Evolutionary conservation across 2,329 filamentous ascomycete genomes (phyloP).

Genomic region (Neonectria faginata): DNA sequence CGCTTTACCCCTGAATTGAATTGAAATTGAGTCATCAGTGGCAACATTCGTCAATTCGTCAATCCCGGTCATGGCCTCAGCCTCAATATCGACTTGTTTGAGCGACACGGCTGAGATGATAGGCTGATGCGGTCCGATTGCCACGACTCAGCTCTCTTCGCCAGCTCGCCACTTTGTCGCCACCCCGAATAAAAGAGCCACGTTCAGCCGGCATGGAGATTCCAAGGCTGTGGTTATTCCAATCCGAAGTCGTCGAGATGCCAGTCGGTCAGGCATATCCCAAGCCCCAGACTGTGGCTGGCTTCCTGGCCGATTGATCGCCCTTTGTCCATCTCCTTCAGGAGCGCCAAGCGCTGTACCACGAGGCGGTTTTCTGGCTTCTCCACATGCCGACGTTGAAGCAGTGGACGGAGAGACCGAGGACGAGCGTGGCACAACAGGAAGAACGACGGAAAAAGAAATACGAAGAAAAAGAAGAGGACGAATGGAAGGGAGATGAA

Average conservation of each 20-base stretch:
- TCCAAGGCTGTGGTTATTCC: not conserved
- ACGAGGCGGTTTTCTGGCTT: not conserved
- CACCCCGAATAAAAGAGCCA: not conserved
- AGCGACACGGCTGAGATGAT: not conserved
- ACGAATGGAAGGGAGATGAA: not conserved
- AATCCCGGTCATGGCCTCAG: not conserved
- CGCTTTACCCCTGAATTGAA: not conserved
- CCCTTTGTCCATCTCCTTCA: not conserved
- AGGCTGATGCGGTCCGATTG: not conserved
- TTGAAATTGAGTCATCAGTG: not conserved
- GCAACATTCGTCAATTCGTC: not conserved
- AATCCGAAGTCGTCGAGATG: not conserved
- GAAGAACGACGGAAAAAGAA: no score
- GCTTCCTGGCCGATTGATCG: not conserved
- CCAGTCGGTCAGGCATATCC: not conserved
- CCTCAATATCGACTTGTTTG: not conserved
- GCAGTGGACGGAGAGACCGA: not conserved
- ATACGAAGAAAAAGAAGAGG: no score
- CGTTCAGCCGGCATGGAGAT: not conserved
- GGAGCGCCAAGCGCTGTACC: not conserved
- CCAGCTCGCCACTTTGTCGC: not conserved
- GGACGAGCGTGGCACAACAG: not conserved
- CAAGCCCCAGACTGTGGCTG: not conserved
- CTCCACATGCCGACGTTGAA: not conserved
- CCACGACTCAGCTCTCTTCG: not conserved